Conservation (phyloP, 306 rosid genomes). For the Acacia melanoxylon region DNA sequence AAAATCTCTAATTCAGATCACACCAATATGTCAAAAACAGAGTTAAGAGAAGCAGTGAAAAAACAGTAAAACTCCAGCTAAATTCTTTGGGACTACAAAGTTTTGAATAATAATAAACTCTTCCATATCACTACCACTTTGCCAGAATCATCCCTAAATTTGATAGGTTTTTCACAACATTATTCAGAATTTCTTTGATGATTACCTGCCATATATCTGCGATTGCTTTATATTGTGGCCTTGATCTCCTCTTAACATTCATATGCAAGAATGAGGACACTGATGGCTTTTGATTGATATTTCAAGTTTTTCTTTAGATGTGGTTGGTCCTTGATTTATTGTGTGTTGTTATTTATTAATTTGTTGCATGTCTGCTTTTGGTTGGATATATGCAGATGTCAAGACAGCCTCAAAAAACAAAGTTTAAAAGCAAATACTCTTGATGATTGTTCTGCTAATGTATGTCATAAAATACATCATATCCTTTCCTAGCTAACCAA, state of each 20-base stretch:
- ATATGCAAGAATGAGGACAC: background rate
- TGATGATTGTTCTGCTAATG: background rate
- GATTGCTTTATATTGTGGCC: background rate
- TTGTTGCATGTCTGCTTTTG: slow-evolving; percentile 17
- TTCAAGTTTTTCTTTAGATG: slow-evolving; percentile 13
- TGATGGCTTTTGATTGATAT: background rate
- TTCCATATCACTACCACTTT: background rate
- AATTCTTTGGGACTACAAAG: no score
- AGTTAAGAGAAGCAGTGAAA: no score
- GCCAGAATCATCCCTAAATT: background rate
- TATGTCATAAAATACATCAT: background rate
- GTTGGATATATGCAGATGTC: slow-evolving; percentile 61
- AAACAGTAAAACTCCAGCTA: no score
- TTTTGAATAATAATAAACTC: background rate
- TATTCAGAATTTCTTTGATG: background rate
- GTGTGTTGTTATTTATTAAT: background rate
- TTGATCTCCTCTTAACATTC: background rate
- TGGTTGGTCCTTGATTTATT: background rate
- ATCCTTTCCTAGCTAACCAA: background rate
- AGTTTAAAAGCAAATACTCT: slow-evolving; percentile 38
- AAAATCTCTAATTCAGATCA: no score
- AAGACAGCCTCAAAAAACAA: slow-evolving; percentile 85
- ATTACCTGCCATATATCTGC: background rate
- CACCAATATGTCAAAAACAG: no score
- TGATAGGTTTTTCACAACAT: background rate